These are phyloP conservation scores for Wickerhamiella vanderwaltii DNA, from an alignment of 805 yeast genomes.

Conservation along the genomic window DNA sequence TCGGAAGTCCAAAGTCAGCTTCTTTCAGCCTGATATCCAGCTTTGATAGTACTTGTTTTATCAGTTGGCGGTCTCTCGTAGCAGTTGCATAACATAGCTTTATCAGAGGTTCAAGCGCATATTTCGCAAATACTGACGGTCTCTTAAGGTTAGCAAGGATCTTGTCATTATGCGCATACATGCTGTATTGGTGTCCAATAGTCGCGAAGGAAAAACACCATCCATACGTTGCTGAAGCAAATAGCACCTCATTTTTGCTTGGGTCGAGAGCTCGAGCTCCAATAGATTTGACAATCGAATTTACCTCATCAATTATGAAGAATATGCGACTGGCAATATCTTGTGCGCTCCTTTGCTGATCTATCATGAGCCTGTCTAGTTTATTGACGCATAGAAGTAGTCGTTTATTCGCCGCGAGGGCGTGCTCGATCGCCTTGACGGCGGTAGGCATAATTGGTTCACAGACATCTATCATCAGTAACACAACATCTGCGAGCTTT, in stretches of 20 bases:
- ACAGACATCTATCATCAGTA: constrained; percentile 67
- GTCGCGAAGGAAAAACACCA: constrained; percentile 56
- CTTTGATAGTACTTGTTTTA: constrained; percentile 36
- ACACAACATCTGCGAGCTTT: constrained; percentile 49
- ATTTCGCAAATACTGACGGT: constrained; percentile 41
- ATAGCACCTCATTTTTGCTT: constrained; percentile 42
- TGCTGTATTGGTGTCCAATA: constrained; percentile 43
- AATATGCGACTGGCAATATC: constrained; percentile 63
- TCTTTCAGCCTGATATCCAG: constrained; percentile 28
- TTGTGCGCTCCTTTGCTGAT: constrained; percentile 57
- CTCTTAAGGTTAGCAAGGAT: constrained; percentile 32
- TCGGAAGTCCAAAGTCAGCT: constrained; percentile 34
- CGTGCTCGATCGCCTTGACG: constrained; percentile 38
- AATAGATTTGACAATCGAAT: constrained; percentile 32
- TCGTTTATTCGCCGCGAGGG: constrained; percentile 39
- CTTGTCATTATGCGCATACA: constrained; percentile 27
- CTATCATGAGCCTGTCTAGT: constrained; percentile 73
- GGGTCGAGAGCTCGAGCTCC: background rate
- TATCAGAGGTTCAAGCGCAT: constrained; percentile 69
- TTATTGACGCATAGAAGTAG: constrained; percentile 62
- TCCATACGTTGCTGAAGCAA: constrained; percentile 54
- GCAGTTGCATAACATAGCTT: constrained; percentile 54
- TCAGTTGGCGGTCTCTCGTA: constrained; percentile 35
- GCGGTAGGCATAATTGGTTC: constrained; percentile 63
- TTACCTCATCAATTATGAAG: constrained; percentile 50